Conservation (phyloP, 495 filamentous ascomycete species). For the Xylaria longipes region DNA sequence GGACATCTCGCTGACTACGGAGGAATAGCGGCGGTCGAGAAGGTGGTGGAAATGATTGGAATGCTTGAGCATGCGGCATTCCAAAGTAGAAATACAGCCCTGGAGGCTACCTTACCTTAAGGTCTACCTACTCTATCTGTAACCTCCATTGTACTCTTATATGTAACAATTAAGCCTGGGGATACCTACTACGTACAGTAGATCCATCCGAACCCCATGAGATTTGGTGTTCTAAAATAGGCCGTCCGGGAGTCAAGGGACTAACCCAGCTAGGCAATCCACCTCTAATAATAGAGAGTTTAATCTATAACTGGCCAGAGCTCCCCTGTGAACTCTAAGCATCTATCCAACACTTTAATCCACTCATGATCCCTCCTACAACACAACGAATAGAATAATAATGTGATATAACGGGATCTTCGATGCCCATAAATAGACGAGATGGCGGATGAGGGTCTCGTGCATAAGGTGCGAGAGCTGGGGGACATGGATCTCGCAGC, state of each 20-base stretch:
- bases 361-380: background rate
- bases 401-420: conserved; percentile 19
- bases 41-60: conserved; percentile 32
- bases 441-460: conserved; percentile 68
- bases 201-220: background rate
- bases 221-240: background rate
- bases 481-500: conserved; percentile 90
- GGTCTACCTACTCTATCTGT: background rate
- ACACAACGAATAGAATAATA: background rate
- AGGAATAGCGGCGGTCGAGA: conserved; percentile 31
- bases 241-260: background rate
- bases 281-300: too few species aligned
- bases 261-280: background rate
- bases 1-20: conserved; percentile 19
- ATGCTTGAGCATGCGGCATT: conserved; percentile 27
- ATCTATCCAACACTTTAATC: background rate
- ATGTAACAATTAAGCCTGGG: background rate
- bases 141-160: background rate
- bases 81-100: background rate
- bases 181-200: too few species aligned
- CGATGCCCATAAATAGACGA: conserved; percentile 28
- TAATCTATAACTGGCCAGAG: background rate
- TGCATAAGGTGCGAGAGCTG: conserved; percentile 71
- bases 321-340: background rate
- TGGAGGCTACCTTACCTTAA: too few species aligned